phyloP scores from a whole-genome alignment of 2,329 filamentous ascomycete species.

The Fusarium zealandicum region DNA sequence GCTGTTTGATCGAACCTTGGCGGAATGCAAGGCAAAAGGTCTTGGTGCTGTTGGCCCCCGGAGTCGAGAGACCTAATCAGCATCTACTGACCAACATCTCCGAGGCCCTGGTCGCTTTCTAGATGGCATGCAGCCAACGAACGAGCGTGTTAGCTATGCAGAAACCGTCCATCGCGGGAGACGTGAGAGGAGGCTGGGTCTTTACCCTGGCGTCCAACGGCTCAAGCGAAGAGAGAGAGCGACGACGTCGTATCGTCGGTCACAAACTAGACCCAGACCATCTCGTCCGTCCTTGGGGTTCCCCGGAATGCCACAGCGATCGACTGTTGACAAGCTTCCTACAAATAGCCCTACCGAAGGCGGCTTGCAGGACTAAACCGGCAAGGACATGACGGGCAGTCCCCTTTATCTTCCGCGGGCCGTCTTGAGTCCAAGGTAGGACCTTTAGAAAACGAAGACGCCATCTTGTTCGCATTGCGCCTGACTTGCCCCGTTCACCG shows the following conservation, averaged over 20 bases:
- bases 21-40: no score
- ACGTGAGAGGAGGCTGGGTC: conserved; percentile 18
- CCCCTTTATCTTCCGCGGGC: conserved; percentile 3
- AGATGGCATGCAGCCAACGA: no score
- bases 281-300: background rate
- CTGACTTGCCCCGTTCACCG: conserved; percentile 1
- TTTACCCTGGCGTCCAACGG: conserved; percentile 26
- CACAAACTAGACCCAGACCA: background rate
- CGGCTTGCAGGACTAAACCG: background rate
- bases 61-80: background rate
- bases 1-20: no score
- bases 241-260: conserved; percentile 7
- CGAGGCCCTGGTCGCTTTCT: conserved; percentile 1
- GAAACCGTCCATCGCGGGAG: no score
- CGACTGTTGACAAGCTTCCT: conserved; percentile 25
- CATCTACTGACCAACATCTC: background rate
- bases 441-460: background rate
- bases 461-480: conserved; percentile 5
- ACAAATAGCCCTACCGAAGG: conserved; percentile 6
- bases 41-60: no score
- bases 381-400: conserved; percentile 10
- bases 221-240: conserved; percentile 12
- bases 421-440: no score
- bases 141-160: no score
- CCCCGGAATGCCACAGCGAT: conserved; percentile 8